Evolutionary conservation across 2,329 filamentous ascomycete species (phyloP).

Genomic region (Aspergillus ochraceus): DNA sequence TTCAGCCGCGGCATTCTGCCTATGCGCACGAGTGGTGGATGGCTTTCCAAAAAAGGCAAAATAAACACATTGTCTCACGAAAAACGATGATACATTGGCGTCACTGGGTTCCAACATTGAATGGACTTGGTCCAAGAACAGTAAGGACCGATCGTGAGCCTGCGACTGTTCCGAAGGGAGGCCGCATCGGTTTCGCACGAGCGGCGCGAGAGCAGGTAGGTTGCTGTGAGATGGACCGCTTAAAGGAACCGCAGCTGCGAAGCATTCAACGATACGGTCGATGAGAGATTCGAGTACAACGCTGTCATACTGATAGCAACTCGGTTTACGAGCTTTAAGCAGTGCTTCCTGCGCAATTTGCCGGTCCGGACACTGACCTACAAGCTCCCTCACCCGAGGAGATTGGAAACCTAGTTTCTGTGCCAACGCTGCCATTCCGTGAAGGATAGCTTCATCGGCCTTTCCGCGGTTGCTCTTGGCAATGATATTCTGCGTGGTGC

Average conservation of each 20-base stretch:
- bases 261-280: constrained; percentile 16
- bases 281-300: constrained; percentile 18
- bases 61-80: constrained; percentile 22
- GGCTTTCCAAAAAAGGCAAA: constrained; percentile 22
- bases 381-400: constrained; percentile 16
- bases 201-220: constrained; percentile 5
- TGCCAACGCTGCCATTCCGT: constrained; percentile 22
- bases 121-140: constrained; percentile 25
- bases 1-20: background rate
- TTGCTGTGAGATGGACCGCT: background rate
- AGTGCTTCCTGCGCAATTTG: constrained; percentile 21
- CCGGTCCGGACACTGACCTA: constrained; percentile 19
- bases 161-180: constrained; percentile 14
- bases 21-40: background rate
- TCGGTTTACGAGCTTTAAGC: constrained; percentile 21
- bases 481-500: background rate
- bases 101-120: background rate
- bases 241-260: constrained; percentile 10
- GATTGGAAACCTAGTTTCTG: constrained; percentile 20
- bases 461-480: constrained; percentile 13
- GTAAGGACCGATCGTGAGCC: constrained; percentile 17
- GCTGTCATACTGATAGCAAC: constrained; percentile 19
- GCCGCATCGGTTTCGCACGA: constrained; percentile 9
- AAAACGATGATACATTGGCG: constrained; percentile 16
- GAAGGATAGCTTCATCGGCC: constrained; percentile 18